phyloP scores from a whole-genome alignment of 2,329 filamentous ascomycete species.

The Phoma herbarum region DNA sequence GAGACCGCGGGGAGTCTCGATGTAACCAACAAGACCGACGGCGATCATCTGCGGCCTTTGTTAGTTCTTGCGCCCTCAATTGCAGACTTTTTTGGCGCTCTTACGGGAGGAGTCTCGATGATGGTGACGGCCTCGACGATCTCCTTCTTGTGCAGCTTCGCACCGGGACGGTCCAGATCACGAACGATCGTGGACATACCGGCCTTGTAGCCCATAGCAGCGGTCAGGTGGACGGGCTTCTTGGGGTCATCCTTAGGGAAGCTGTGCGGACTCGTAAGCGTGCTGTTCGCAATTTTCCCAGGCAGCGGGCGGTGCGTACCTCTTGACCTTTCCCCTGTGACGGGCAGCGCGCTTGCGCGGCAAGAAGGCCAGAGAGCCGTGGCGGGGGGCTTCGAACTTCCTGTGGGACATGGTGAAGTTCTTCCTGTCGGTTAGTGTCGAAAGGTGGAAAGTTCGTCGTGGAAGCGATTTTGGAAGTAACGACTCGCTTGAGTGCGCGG shows the following conservation, averaged over 20 bases:
- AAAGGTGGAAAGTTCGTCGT: constrained; percentile 5
- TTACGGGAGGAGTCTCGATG: constrained; percentile 68
- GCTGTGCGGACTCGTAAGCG: constrained; percentile 59
- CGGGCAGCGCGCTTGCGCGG: constrained; percentile 85
- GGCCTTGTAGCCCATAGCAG: constrained; percentile 99
- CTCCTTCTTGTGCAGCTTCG: constrained; percentile 93
- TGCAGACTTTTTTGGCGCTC: constrained; percentile 74
- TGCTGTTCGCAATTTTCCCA: constrained; percentile 30
- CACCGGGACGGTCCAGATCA: constrained; percentile 97
- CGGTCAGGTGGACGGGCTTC: constrained; percentile 99
- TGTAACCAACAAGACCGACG: constrained; percentile 99
- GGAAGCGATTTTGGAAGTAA: constrained; percentile 8
- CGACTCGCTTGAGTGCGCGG: background rate
- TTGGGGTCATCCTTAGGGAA: constrained; percentile 99
- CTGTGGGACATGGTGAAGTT: constrained; percentile 63
- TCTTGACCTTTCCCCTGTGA: constrained; percentile 98
- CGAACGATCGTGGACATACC: constrained; percentile 99
- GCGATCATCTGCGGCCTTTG: constrained; percentile 84
- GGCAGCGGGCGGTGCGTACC: constrained; percentile 69
- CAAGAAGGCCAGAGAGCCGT: constrained; percentile 74
- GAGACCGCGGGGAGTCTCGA: constrained; percentile 99
- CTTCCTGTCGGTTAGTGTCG: constrained; percentile 46
- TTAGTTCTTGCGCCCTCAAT: constrained; percentile 33
- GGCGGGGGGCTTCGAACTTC: constrained; percentile 88
- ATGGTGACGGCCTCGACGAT: constrained; percentile 55